Percentiles rank a stretch among this genome's conserved stretches.
Evolutionary conservation across 1,284 basidiomycete species (phyloP).

Genomic region (Fomitiporia mediterranea): DNA sequence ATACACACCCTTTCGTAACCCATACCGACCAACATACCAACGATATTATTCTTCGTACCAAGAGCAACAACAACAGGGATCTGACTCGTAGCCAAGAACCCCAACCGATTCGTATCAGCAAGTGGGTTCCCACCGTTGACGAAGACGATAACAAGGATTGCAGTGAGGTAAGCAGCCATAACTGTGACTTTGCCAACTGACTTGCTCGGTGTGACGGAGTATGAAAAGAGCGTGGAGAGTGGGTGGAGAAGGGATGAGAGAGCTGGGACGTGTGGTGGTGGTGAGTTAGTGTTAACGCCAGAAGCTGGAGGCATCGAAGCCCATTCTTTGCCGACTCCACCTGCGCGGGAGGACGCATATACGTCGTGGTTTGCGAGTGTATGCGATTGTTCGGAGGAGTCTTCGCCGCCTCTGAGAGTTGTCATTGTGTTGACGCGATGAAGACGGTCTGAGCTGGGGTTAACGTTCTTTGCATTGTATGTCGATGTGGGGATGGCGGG

Average conservation of each 20-base stretch:
- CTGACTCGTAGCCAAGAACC: constrained; percentile 64
- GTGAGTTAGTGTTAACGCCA: not conserved
- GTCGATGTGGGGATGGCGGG: not conserved
- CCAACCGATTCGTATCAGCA: constrained; percentile 44
- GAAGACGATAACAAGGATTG: constrained; percentile 46
- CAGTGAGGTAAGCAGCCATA: constrained; percentile 43
- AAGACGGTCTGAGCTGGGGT: not conserved
- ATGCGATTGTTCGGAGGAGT: not conserved
- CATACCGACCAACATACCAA: constrained; percentile 10
- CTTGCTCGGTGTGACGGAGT: constrained; percentile 4
- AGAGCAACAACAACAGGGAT: constrained; percentile 68
- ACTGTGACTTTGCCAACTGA: constrained; percentile 46
- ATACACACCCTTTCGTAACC: constrained; percentile 13
- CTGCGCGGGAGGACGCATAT: not conserved
- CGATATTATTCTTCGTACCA: constrained; percentile 68
- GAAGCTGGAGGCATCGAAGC: not conserved
- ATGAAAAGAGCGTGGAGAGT: constrained; percentile 1
- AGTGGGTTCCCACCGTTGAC: constrained; percentile 50
- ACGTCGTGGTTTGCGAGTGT: not conserved
- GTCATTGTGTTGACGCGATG: not conserved
- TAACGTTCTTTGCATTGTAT: too few relatives aligned
- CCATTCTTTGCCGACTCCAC: not conserved
- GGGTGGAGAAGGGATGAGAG: constrained; percentile 12
- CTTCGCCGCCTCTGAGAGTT: not conserved
- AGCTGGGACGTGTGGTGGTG: constrained; percentile 1